These are phyloP conservation scores for Suillus variegatus DNA, from an alignment of 768 basidiomycete genomes.

Conservation along the genomic window DNA sequence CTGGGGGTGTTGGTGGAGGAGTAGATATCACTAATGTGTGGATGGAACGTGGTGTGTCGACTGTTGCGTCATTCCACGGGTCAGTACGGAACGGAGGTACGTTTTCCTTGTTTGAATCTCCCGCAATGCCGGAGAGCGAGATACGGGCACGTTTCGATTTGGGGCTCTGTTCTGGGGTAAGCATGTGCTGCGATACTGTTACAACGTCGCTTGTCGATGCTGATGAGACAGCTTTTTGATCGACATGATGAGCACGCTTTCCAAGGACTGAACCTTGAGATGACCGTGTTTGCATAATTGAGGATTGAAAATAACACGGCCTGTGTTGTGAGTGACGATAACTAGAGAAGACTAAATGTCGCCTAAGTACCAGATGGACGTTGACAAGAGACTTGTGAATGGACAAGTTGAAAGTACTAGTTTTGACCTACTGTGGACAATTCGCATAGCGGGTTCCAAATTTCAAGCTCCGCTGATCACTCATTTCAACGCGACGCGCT, in stretches of 20 bases:
- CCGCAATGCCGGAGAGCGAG: slow-evolving; percentile 43
- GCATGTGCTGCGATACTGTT: slow-evolving; percentile 8
- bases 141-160: slow-evolving; percentile 65
- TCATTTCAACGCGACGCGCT: slow-evolving; percentile 25
- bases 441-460: slow-evolving; percentile 15
- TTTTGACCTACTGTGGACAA: slow-evolving; percentile 2
- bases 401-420: slow-evolving; percentile 5
- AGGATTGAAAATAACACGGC: slow-evolving; percentile 2
- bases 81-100: slow-evolving; percentile 60
- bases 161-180: slow-evolving; percentile 63
- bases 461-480: slow-evolving; percentile 28
- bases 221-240: slow-evolving; percentile 14
- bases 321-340: background rate
- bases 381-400: background rate
- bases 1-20: slow-evolving; percentile 62
- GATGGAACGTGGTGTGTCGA: slow-evolving; percentile 42
- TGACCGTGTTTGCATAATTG: slow-evolving; percentile 44
- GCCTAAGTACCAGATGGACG: background rate
- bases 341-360: background rate
- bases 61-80: slow-evolving; percentile 31
- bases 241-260: slow-evolving; percentile 47
- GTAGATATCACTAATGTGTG: slow-evolving; percentile 49
- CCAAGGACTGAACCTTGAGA: slow-evolving; percentile 49
- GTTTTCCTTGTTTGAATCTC: slow-evolving; percentile 76
- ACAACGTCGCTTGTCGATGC: slow-evolving; percentile 10